Conservation (phyloP, 2,329 filamentous ascomycete genomes). For the Parastagonospora avenae region DNA sequence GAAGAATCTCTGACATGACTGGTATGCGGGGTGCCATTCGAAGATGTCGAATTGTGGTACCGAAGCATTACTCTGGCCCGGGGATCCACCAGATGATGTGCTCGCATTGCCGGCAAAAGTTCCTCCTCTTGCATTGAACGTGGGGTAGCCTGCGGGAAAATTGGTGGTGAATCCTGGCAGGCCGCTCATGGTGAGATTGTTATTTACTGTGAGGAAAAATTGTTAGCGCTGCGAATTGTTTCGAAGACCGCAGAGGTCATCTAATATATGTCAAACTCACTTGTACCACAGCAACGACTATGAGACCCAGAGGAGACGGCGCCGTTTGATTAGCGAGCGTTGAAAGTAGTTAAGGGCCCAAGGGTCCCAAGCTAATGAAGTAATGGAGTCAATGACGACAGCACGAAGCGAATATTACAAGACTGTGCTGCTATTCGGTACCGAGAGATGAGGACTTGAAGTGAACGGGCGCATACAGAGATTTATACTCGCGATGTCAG, state of each 20-base stretch:
- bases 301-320: constrained; percentile 6
- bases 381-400: constrained; percentile 25
- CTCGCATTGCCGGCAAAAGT: constrained; percentile 32
- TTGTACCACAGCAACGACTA: constrained; percentile 17
- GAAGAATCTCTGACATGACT: constrained; percentile 89
- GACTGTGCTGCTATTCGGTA: constrained; percentile 14
- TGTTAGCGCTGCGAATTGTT: constrained; percentile 27
- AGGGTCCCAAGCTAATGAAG: constrained; percentile 18
- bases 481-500: constrained; percentile 33
- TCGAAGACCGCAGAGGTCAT: constrained; percentile 21
- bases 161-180: constrained; percentile 38
- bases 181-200: constrained; percentile 28
- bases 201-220: constrained; percentile 31
- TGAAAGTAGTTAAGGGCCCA: constrained; percentile 11
- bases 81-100: constrained; percentile 31
- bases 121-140: constrained; percentile 31
- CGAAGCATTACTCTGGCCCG: constrained; percentile 20
- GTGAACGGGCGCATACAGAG: constrained; percentile 16
- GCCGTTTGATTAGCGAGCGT: constrained; percentile 5
- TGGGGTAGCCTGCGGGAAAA: constrained; percentile 40
- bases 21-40: constrained; percentile 90
- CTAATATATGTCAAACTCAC: constrained; percentile 28
- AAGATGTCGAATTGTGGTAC: constrained; percentile 73
- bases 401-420: neutral
- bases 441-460: constrained; percentile 14